Evolutionary conservation across 345 rosid genomes (phyloP).

Genomic region (Cardamine occulta): DNA sequence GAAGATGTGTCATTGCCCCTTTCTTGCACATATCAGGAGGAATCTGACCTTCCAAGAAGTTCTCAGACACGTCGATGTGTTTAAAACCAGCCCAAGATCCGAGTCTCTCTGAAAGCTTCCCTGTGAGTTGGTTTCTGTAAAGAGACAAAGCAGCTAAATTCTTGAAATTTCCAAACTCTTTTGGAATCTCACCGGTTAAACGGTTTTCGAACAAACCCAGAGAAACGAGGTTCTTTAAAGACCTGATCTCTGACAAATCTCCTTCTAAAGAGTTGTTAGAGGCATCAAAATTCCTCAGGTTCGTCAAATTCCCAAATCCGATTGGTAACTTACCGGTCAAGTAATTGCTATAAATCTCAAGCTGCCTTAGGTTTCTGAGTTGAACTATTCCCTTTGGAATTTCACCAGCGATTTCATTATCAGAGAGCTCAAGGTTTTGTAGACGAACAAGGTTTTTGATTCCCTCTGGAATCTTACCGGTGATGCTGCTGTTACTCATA

Average conservation of each 20-base stretch:
- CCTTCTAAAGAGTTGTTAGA: conserved; percentile 70
- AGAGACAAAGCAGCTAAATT: conserved; percentile 58
- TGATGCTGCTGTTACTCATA: conserved; percentile 69
- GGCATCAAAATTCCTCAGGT: conserved; percentile 58
- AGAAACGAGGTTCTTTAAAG: conserved; percentile 56
- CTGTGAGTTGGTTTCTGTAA: conserved; percentile 68
- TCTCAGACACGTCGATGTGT: conserved; percentile 77
- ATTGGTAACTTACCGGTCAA: conserved; percentile 66
- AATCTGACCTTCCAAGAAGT: conserved; percentile 67
- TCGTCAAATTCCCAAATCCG: conserved; percentile 63
- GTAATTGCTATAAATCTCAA: conserved; percentile 73
- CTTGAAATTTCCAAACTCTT: conserved; percentile 68
- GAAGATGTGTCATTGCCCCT: conserved; percentile 59
- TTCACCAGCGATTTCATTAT: conserved; percentile 58
- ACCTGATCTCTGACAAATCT: conserved; percentile 58
- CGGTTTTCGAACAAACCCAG: conserved; percentile 64
- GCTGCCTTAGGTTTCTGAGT: conserved; percentile 58
- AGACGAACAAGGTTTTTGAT: conserved; percentile 60
- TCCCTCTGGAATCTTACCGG: conserved; percentile 70
- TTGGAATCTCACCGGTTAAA: conserved; percentile 69
- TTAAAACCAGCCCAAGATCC: conserved; percentile 63
- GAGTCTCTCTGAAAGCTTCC: conserved; percentile 63
- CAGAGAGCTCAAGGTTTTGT: conserved; percentile 69
- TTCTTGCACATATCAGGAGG: conserved; percentile 88
- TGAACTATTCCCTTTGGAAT: conserved; percentile 62